phyloP scores from a whole-genome alignment of 2,329 filamentous ascomycete species.

The Fusarium abutilonis region DNA sequence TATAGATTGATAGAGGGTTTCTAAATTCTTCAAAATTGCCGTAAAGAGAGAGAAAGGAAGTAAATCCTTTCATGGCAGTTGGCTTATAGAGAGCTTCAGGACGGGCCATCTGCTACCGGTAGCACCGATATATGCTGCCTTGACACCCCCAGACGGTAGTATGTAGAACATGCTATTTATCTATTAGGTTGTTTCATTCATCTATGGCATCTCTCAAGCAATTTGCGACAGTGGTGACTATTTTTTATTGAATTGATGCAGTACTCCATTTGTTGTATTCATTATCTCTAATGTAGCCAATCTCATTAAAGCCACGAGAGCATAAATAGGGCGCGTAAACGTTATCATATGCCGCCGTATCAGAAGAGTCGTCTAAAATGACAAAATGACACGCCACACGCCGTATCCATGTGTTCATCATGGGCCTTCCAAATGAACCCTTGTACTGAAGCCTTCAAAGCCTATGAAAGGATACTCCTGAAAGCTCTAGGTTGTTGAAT shows the following conservation, averaged over 20 bases:
- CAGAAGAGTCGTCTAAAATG: background rate
- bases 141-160: no score
- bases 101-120: background rate
- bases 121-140: no score
- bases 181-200: no score
- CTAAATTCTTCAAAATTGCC: background rate
- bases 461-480: slow-evolving; percentile 7
- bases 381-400: background rate
- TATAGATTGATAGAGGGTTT: background rate
- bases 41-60: background rate
- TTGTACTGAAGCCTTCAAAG: background rate
- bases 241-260: slow-evolving; percentile 3
- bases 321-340: background rate
- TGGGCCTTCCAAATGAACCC: background rate
- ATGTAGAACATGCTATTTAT: no score
- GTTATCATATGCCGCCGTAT: background rate
- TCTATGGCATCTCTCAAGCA: no score
- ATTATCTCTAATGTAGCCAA: background rate
- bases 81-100: background rate
- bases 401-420: background rate
- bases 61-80: background rate
- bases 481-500: background rate
- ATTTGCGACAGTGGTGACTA: background rate
- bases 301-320: background rate
- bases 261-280: background rate